Conservation (phyloP, 1,284 basidiomycete species). For the Phylloboletellus chloephorus region DNA sequence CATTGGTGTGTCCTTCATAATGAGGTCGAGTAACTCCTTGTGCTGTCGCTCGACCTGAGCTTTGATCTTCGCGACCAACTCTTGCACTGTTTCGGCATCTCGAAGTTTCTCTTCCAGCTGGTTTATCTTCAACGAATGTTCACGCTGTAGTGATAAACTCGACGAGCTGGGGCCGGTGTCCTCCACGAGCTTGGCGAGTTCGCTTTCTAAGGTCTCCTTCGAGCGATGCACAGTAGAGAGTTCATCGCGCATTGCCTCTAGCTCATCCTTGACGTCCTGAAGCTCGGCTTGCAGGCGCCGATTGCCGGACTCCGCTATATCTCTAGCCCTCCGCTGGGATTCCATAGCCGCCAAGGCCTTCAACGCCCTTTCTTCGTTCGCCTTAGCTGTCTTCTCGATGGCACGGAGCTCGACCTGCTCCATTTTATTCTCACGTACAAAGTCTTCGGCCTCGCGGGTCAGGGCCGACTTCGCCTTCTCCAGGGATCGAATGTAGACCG, state of each 20-base stretch:
- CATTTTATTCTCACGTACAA: slow-evolving; percentile 69
- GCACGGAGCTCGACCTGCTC: slow-evolving; percentile 64
- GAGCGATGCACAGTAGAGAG: slow-evolving; percentile 50
- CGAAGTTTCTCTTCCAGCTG: slow-evolving; percentile 62
- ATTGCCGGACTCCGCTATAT: slow-evolving; percentile 57
- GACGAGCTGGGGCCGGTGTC: slow-evolving; percentile 45
- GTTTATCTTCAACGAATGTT: slow-evolving; percentile 62
- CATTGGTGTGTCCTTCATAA: slow-evolving; percentile 51
- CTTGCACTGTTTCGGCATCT: slow-evolving; percentile 48
- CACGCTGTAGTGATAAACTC: slow-evolving; percentile 46
- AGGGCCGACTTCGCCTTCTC: slow-evolving; percentile 78
- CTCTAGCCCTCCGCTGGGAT: slow-evolving; percentile 57
- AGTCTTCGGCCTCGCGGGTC: slow-evolving; percentile 81
- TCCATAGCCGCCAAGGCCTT: slow-evolving; percentile 58
- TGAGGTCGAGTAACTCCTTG: slow-evolving; percentile 60
- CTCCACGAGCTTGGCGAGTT: slow-evolving; percentile 63
- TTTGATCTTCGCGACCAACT: slow-evolving; percentile 51
- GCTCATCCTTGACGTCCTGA: slow-evolving; percentile 46
- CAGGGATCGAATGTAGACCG: slow-evolving; percentile 74
- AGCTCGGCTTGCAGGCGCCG: slow-evolving; percentile 59
- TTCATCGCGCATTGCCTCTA: slow-evolving; percentile 50
- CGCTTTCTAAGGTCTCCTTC: slow-evolving; percentile 63
- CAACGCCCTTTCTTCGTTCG: slow-evolving; percentile 54
- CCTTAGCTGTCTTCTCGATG: slow-evolving; percentile 60
- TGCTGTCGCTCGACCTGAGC: slow-evolving; percentile 65